Conservation (phyloP, 331 rosid species). For the Malus hybrid region DNA sequence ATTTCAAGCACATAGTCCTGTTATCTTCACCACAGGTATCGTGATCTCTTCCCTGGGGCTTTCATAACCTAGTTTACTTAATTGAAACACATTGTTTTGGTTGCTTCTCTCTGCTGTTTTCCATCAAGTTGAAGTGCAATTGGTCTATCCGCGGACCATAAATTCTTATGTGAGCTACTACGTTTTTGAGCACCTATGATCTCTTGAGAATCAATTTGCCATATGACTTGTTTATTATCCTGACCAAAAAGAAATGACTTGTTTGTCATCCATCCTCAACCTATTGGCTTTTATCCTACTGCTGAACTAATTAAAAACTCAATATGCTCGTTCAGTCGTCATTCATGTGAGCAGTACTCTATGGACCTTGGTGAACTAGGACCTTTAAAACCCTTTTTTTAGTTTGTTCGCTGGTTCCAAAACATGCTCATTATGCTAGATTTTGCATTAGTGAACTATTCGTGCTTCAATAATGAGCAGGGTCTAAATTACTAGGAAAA, state of each 20-base stretch:
- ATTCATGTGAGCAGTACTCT: not conserved
- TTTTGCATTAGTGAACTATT: not conserved
- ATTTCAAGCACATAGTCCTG: conserved; percentile 72
- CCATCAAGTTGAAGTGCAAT: not conserved
- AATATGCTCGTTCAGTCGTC: not conserved
- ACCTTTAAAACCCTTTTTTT: not conserved
- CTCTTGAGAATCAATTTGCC: not conserved
- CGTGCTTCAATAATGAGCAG: not conserved
- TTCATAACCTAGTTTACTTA: not conserved
- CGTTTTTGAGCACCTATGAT: not conserved
- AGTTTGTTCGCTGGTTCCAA: not conserved
- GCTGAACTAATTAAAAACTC: not conserved
- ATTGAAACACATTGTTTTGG: not conserved
- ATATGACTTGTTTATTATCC: not conserved
- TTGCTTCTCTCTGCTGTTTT: not conserved
- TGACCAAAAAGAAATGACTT: not conserved
- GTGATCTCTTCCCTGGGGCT: conserved; percentile 3
- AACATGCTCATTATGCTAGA: not conserved
- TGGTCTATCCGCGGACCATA: not conserved
- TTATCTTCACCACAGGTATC: conserved; percentile 95
- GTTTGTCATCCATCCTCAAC: not conserved
- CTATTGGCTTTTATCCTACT: not conserved
- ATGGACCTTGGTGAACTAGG: not conserved
- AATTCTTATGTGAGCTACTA: not conserved
- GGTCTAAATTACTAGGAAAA: not conserved